A percentile compares a stretch with the other conserved stretches of the same genome.
These are phyloP conservation scores for Saccharomyces cerevisiae DNA, from an alignment of 805 yeast genomes.

Conservation along the genomic window DNA sequence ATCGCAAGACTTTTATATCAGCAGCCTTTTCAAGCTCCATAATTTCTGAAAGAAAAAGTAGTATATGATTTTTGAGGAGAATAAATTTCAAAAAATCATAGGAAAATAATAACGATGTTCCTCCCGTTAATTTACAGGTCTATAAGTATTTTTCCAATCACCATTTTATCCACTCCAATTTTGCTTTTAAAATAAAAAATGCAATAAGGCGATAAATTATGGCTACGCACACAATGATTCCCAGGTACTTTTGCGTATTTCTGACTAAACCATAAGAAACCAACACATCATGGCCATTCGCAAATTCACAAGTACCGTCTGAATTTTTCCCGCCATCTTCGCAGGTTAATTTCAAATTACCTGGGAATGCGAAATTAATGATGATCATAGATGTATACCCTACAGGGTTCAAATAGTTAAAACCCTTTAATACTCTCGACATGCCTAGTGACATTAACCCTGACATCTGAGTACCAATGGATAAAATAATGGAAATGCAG, in stretches of 20 bases:
- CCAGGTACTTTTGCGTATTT: slow-evolving; percentile 33
- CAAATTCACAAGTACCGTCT: slow-evolving; percentile 38
- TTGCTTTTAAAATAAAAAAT: slow-evolving; percentile 19
- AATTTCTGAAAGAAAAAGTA: background rate
- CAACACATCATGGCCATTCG: slow-evolving; percentile 49
- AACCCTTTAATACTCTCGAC: slow-evolving; percentile 57
- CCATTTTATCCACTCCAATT: slow-evolving; percentile 26
- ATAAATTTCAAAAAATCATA: background rate
- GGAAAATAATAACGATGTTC: background rate
- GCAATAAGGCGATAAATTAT: slow-evolving; percentile 22
- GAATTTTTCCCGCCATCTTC: slow-evolving; percentile 30
- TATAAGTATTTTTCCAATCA: background rate
- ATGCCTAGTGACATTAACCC: slow-evolving; percentile 76
- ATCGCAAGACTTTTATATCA: background rate
- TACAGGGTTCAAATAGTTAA: slow-evolving; percentile 72
- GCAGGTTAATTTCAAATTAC: slow-evolving; percentile 45
- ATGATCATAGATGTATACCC: slow-evolving; percentile 59
- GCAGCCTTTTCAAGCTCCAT: background rate
- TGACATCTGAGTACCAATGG: slow-evolving; percentile 74
- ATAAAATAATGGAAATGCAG: slow-evolving; percentile 54
- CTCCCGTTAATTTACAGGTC: background rate
- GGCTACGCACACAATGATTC: slow-evolving; percentile 26
- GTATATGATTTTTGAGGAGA: background rate
- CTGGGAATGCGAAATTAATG: slow-evolving; percentile 51
- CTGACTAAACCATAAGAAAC: slow-evolving; percentile 40